Evolutionary conservation across 2,329 filamentous ascomycete genomes (phyloP).

Genomic region (Penicillium sp.): DNA sequence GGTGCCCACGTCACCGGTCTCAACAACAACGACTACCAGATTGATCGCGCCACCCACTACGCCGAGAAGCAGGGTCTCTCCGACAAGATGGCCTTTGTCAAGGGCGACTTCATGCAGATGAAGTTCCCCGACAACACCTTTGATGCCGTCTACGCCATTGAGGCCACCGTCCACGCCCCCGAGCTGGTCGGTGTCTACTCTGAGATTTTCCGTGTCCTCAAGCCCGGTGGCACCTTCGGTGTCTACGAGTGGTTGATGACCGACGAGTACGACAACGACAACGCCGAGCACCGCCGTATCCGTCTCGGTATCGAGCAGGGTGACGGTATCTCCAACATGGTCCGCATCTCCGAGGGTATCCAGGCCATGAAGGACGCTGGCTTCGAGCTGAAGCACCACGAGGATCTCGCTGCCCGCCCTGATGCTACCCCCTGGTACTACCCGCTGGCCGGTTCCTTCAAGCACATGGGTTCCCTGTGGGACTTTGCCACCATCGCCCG

Average conservation of each 20-base stretch:
- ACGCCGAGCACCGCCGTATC: slow-evolving; percentile 82
- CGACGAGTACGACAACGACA: slow-evolving; percentile 85
- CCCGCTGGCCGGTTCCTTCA: slow-evolving; percentile 80
- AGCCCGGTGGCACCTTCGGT: slow-evolving; percentile 92
- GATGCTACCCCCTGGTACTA: slow-evolving; percentile 90
- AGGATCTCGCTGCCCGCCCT: slow-evolving; percentile 77
- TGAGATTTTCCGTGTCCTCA: slow-evolving; percentile 91
- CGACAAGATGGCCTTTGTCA: slow-evolving; percentile 78
- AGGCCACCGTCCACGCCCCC: slow-evolving; percentile 93
- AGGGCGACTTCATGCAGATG: slow-evolving; percentile 99
- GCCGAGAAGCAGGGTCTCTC: slow-evolving; percentile 77
- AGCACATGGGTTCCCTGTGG: slow-evolving; percentile 73
- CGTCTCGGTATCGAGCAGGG: slow-evolving; percentile 93
- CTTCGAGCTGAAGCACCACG: slow-evolving; percentile 77
- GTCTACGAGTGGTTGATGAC: slow-evolving; percentile 99
- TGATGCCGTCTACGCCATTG: slow-evolving; percentile 94
- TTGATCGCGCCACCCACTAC: slow-evolving; percentile 85
- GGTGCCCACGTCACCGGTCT: slow-evolving; percentile 84
- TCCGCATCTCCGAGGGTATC: slow-evolving; percentile 76
- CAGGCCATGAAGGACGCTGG: slow-evolving; percentile 82
- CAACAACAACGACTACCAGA: slow-evolving; percentile 99
- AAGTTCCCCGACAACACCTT: slow-evolving; percentile 87
- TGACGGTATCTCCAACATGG: slow-evolving; percentile 97
- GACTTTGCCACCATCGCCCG: slow-evolving; percentile 81
- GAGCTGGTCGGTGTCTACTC: slow-evolving; percentile 87